Percentiles rank a stretch among this genome's conserved stretches.
These are phyloP conservation scores for Ramalina intermedia DNA, from an alignment of 495 filamentous ascomycete genomes.

Conservation along the genomic window DNA sequence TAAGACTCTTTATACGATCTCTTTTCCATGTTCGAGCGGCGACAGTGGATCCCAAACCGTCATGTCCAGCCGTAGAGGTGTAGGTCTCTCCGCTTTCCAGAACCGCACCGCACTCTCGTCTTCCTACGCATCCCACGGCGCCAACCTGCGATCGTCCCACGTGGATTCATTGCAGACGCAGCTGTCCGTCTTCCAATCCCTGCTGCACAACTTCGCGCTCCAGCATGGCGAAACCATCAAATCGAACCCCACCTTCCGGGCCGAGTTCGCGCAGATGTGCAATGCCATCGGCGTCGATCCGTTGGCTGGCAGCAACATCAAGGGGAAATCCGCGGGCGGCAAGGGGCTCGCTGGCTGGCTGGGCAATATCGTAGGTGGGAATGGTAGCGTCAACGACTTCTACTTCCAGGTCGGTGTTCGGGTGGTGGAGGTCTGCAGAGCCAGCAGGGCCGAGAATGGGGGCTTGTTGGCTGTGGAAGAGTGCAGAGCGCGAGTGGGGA, in stretches of 20 bases:
- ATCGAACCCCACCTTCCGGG: slow-evolving; percentile 84
- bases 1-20: no score
- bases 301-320: slow-evolving; percentile 55
- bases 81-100: slow-evolving; percentile 84
- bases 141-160: slow-evolving; percentile 65
- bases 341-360: slow-evolving; percentile 53
- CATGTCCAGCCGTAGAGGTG: slow-evolving; percentile 46
- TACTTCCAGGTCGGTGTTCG: slow-evolving; percentile 92
- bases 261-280: slow-evolving; percentile 97
- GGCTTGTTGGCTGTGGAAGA: slow-evolving; percentile 78
- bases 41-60: not conserved
- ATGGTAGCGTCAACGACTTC: slow-evolving; percentile 82
- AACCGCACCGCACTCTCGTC: slow-evolving; percentile 64
- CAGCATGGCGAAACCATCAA: slow-evolving; percentile 91
- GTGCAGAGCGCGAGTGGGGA: slow-evolving; percentile 55
- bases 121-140: slow-evolving; percentile 80
- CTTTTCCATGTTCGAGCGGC: no score
- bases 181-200: slow-evolving; percentile 84
- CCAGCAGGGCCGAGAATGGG: slow-evolving; percentile 80
- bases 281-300: slow-evolving; percentile 93
- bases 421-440: slow-evolving; percentile 84
- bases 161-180: slow-evolving; percentile 74
- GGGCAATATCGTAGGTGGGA: slow-evolving; percentile 70
- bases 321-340: slow-evolving; percentile 23
- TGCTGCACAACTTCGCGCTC: slow-evolving; percentile 85